Conservation (phyloP, 2,329 filamentous ascomycete species). For the Neonectria magnoliae region DNA sequence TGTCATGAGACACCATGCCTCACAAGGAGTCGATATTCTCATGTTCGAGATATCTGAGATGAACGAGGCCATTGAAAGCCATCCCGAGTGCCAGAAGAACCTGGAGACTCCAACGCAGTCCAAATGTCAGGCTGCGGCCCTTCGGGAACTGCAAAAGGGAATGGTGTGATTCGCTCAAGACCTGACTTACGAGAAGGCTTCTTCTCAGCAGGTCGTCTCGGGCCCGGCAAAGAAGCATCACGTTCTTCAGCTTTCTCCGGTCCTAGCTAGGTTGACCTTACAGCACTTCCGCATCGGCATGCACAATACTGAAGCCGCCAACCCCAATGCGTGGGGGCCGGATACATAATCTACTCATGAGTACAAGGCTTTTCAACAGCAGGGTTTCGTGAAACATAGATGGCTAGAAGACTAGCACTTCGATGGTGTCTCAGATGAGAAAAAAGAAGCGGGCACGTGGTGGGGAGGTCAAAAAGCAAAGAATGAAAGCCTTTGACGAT, state of each 20-base stretch:
- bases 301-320: constrained; percentile 45
- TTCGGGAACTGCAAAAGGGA: too few species aligned
- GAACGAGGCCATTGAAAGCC: background rate
- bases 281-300: constrained; percentile 47
- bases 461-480: too few species aligned
- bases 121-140: too few species aligned
- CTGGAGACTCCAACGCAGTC: background rate
- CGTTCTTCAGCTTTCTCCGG: constrained; percentile 49
- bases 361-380: constrained; percentile 51
- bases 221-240: constrained; percentile 34
- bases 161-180: too few species aligned
- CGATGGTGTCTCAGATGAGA: too few species aligned
- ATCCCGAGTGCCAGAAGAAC: constrained; percentile 1
- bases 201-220: too few species aligned
- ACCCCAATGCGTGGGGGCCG: constrained; percentile 52
- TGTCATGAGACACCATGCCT: constrained; percentile 34
- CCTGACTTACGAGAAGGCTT: too few species aligned
- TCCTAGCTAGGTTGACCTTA: constrained; percentile 51
- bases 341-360: constrained; percentile 51
- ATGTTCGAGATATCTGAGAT: constrained; percentile 18
- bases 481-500: too few species aligned
- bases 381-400: constrained; percentile 36
- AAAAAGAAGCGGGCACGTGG: too few species aligned
- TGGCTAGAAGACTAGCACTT: constrained; percentile 44
- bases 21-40: constrained; percentile 17